These are phyloP conservation scores for Morella rubra DNA, from an alignment of 306 rosid genomes.

Conservation along the genomic window DNA sequence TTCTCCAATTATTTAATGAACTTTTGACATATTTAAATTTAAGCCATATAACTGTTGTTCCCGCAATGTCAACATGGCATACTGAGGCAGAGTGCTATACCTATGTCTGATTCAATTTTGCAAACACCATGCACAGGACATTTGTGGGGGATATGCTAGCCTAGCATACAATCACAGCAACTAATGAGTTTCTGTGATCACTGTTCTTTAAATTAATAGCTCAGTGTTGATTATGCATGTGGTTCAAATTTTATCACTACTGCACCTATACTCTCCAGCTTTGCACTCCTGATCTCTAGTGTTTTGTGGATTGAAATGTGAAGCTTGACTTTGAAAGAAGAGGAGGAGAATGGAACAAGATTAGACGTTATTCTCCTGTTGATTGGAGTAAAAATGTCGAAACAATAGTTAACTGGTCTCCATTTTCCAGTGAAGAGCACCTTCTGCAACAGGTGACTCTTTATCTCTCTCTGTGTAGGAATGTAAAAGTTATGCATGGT, in stretches of 20 bases:
- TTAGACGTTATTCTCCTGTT: slow-evolving; percentile 53
- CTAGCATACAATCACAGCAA: neutral
- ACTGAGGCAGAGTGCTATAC: neutral
- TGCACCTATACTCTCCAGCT: neutral
- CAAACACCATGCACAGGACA: neutral
- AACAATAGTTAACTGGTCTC: slow-evolving; percentile 85
- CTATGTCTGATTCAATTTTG: neutral
- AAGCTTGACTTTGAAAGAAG: slow-evolving; percentile 82
- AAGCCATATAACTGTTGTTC: slow-evolving; percentile 1
- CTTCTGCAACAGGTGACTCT: slow-evolving; percentile 63
- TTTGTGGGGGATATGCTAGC: neutral
- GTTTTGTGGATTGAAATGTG: slow-evolving; percentile 26
- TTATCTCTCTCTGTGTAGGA: neutral
- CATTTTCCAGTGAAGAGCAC: slow-evolving; percentile 72
- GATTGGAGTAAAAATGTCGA: slow-evolving; percentile 80
- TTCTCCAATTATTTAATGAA: neutral
- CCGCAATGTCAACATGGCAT: neutral
- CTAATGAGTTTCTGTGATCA: neutral
- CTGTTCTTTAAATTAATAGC: neutral
- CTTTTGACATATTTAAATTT: neutral
- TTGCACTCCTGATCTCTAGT: slow-evolving; percentile 35
- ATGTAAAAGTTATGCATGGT: neutral
- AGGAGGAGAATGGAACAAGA: slow-evolving; percentile 59
- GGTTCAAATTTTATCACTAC: neutral
- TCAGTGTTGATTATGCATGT: neutral